Evolutionary conservation across 2,329 filamentous ascomycete genomes (phyloP).

Genomic region (Alternaria panax): DNA sequence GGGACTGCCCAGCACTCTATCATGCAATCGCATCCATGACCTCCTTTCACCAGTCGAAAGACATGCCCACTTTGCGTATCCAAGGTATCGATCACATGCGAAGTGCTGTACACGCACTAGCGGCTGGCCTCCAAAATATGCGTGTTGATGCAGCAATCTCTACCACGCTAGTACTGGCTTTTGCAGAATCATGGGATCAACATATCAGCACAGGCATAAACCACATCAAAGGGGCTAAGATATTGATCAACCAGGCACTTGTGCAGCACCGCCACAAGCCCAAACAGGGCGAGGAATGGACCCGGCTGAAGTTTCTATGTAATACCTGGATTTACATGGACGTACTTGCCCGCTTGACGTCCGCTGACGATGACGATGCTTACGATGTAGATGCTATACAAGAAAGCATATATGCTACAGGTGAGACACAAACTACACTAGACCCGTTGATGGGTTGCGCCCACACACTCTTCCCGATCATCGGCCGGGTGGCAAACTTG

Average conservation of each 20-base stretch:
- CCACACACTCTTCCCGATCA: conserved; percentile 70
- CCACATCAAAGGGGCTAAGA: conserved; percentile 72
- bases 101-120: conserved; percentile 66
- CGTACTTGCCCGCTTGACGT: conserved; percentile 73
- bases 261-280: conserved; percentile 54
- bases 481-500: conserved; percentile 70
- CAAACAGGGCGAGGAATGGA: conserved; percentile 51
- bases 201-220: conserved; percentile 73
- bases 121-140: conserved; percentile 68
- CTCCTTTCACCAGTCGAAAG: conserved; percentile 70
- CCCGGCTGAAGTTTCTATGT: conserved; percentile 70
- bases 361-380: conserved; percentile 64
- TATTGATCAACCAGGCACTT: conserved; percentile 67
- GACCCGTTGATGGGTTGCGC: conserved; percentile 77
- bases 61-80: conserved; percentile 64
- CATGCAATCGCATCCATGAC: conserved; percentile 74
- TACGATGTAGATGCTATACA: conserved; percentile 58
- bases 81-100: conserved; percentile 74
- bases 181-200: conserved; percentile 75
- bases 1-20: conserved; percentile 69
- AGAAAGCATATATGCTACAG: conserved; percentile 46
- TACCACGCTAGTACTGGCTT: conserved; percentile 73
- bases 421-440: conserved; percentile 60
- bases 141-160: conserved; percentile 70
- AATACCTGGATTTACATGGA: conserved; percentile 79